Base-by-base conservation (phyloP, 768 basidiomycete species). In the Boletus reticulatus region DNA sequence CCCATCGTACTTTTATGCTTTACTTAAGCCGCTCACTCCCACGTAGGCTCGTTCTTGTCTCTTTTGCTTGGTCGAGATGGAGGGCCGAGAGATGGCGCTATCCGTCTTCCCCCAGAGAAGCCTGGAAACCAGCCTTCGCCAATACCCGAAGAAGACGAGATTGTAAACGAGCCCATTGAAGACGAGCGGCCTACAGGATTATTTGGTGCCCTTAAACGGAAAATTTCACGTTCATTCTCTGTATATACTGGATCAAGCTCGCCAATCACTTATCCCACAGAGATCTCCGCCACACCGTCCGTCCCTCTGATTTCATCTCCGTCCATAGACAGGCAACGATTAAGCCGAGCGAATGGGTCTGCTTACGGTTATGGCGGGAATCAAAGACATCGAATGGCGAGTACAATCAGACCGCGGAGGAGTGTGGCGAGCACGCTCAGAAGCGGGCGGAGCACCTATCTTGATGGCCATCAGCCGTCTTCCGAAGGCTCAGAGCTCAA, bases 1-100 rank as follows among this genome's bases (percentile, higher is more conserved):
- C 37, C 12, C 29, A 11, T 39, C 27, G 9, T 32, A 4, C 27
- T 24, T 11, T 39, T 41, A 13, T 39, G 29, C 7, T 31, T 32
- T 20, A 4, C n/a, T 34, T 14, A 10, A 12, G 16, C 13, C 12
- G 13, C 60, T 63, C 29, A 63, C 14, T 19, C 20, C 2, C 34
- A 11, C 32, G 6, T 53, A 91, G 95, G 95, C n/a, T 88, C 92
- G 4, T 60, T 97, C 50, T 78, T 98, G 32, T 87, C 88, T 0
- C 84, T 92, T 61, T 97, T 98, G 79, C 84, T 99, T 42, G 89
- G 85, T 17, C 86, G 80, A 54, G 94, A 99, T 67, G 97, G 93
- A 51, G 95, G 96, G 11, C 89, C 94, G 16, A 81, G 91, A 51
- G 83, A 89, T 61, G 89, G 92, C 5, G 84, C 87, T 0, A 97